Conservation (phyloP, 441 rosid genomes). For the Pelargonium myrrhifolium region DNA sequence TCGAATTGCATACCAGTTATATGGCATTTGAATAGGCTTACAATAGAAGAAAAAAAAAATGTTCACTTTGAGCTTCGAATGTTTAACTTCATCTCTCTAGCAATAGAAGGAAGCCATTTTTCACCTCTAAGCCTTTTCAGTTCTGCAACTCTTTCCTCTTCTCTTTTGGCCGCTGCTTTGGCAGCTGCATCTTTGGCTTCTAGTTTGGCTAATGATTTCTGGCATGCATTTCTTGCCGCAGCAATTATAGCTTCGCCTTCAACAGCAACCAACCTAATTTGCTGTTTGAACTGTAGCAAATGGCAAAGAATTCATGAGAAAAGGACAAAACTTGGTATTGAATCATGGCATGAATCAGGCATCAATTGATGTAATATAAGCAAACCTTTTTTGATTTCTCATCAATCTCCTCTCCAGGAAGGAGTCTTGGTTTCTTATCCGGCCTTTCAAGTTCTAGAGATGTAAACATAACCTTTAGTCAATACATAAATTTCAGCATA, state of each 20-base stretch:
- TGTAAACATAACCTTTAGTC: slow-evolving; percentile 18
- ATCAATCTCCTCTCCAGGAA: slow-evolving; percentile 38
- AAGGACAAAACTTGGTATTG: background rate
- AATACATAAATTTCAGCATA: slow-evolving; percentile 5
- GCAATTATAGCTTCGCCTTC: slow-evolving; percentile 59
- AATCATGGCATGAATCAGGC: background rate
- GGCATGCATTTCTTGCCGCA: slow-evolving; percentile 40
- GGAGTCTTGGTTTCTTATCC: slow-evolving; percentile 65
- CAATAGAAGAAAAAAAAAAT: background rate
- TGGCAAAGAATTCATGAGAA: background rate
- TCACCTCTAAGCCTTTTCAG: slow-evolving; percentile 65
- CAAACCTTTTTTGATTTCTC: slow-evolving; percentile 64
- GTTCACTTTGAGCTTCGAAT: slow-evolving; percentile 2
- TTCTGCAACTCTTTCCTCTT: slow-evolving; percentile 70
- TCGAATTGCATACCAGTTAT: background rate
- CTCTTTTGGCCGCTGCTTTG: slow-evolving; percentile 64
- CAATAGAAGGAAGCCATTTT: slow-evolving; percentile 75
- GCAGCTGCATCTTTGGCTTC: slow-evolving; percentile 59
- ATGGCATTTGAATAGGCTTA: background rate
- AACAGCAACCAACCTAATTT: slow-evolving; percentile 43
- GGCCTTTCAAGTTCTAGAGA: slow-evolving; percentile 52
- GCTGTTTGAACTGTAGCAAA: slow-evolving; percentile 47
- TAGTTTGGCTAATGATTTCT: slow-evolving; percentile 49
- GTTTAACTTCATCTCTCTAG: slow-evolving; percentile 42
- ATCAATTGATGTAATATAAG: background rate